These are phyloP conservation scores for Dinochytrium kinnereticum DNA, from an alignment of 371 early-diverging fungal genomes.

Conservation along the genomic window DNA sequence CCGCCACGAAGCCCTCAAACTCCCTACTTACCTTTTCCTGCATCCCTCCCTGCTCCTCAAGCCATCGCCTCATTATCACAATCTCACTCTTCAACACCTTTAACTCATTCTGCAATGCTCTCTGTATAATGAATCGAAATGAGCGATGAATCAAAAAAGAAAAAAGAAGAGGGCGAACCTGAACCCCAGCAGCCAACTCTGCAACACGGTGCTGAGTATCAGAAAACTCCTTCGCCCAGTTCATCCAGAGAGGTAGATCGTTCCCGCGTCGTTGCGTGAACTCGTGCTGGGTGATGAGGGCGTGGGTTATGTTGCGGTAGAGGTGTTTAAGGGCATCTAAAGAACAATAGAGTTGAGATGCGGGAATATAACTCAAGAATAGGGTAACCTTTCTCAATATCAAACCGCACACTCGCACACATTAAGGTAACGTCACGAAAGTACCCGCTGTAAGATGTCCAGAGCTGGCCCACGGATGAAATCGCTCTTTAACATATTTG, in stretches of 20 bases:
- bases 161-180: neutral
- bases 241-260: neutral
- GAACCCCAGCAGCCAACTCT: neutral
- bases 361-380: neutral
- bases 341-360: neutral
- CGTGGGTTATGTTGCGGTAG: neutral
- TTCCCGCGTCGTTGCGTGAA: neutral
- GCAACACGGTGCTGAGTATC: no score
- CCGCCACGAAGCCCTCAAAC: neutral
- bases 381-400: constrained; percentile 5
- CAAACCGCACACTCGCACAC: neutral
- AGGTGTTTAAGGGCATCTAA: neutral
- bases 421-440: constrained; percentile 14
- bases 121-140: neutral
- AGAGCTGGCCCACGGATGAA: neutral
- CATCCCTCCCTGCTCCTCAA: neutral
- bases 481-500: neutral
- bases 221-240: neutral
- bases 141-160: no score
- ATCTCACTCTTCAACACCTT: neutral
- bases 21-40: neutral
- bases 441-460: constrained; percentile 20
- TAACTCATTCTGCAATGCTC: neutral
- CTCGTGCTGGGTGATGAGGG: neutral
- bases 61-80: neutral